Conservation (phyloP, 164 flowering plant species). For the Echeveria elegans region DNA sequence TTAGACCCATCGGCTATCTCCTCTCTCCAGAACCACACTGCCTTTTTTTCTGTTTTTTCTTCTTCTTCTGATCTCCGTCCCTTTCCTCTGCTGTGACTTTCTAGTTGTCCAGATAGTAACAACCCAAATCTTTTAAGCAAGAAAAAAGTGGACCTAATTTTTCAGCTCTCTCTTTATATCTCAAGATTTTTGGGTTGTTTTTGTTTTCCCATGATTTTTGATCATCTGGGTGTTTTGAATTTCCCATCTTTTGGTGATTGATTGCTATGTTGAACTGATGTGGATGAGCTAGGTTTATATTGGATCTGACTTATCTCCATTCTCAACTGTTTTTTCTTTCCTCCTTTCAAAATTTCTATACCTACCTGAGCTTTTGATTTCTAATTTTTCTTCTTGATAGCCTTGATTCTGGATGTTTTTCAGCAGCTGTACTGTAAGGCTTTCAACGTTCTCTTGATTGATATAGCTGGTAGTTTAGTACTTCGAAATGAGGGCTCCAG, state of each 20-base stretch:
- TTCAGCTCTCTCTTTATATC: conserved; percentile 4
- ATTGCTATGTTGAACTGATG: conserved; percentile 7
- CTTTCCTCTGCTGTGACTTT: conserved; percentile 4
- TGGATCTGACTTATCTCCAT: not conserved
- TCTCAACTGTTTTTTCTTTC: not conserved
- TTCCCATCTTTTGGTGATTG: not conserved
- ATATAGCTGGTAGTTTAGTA: not conserved
- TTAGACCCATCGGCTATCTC: no score
- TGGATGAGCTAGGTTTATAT: not conserved
- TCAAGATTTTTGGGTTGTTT: not conserved
- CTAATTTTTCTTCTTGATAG: not conserved
- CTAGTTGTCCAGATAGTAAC: conserved; percentile 5
- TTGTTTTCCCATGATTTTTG: not conserved
- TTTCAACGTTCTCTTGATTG: not conserved
- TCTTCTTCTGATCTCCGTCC: not conserved
- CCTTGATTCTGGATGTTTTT: not conserved
- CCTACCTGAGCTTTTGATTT: not conserved
- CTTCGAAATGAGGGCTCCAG: not conserved
- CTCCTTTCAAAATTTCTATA: not conserved
- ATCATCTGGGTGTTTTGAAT: conserved; percentile 2
- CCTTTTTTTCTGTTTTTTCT: no score
- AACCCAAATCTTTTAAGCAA: not conserved
- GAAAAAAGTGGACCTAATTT: conserved; percentile 1
- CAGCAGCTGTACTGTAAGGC: conserved; percentile 1
- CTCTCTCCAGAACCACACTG: not conserved